Percentiles rank a stretch among this genome's conserved stretches.
These are phyloP conservation scores for Ceratocystis lukuohia DNA, from an alignment of 2,329 filamentous ascomycete species.

Conservation along the genomic window DNA sequence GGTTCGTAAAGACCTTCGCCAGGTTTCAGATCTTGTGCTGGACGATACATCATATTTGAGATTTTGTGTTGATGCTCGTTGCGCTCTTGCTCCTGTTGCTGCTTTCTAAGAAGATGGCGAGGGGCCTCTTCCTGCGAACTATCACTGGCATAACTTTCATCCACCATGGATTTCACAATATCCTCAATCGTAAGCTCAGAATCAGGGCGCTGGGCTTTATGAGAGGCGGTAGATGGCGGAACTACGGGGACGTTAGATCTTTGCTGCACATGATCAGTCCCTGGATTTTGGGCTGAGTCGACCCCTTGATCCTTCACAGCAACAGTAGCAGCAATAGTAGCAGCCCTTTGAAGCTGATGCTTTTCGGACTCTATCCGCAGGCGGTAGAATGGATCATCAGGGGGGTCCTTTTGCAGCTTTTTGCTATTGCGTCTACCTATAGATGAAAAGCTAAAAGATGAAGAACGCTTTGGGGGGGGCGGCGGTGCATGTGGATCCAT, in stretches of 20 bases:
- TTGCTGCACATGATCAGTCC: neutral
- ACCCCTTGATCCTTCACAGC: neutral
- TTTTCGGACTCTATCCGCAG: slow-evolving; percentile 33
- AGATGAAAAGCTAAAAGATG: slow-evolving; percentile 27
- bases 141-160: slow-evolving; percentile 15
- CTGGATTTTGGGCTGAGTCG: neutral
- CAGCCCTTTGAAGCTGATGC: slow-evolving; percentile 20
- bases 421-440: slow-evolving; percentile 40
- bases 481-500: slow-evolving; percentile 22
- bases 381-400: slow-evolving; percentile 37
- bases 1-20: slow-evolving; percentile 45
- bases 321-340: slow-evolving; percentile 2
- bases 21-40: slow-evolving; percentile 24
- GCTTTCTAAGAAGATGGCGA: slow-evolving; percentile 9
- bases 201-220: slow-evolving; percentile 12
- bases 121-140: slow-evolving; percentile 16
- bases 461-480: slow-evolving; percentile 25
- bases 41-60: slow-evolving; percentile 14
- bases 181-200: slow-evolving; percentile 20
- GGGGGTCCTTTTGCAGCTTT: slow-evolving; percentile 45
- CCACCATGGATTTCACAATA: slow-evolving; percentile 15
- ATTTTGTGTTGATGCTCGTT: slow-evolving; percentile 14
- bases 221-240: neutral
- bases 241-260: neutral
- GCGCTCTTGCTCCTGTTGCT: slow-evolving; percentile 12